Evolutionary conservation across 1,284 basidiomycete species (phyloP), one percentile per base, ranked within the genome.

Genomic region (Paramarasmius palmivorus): DNA sequence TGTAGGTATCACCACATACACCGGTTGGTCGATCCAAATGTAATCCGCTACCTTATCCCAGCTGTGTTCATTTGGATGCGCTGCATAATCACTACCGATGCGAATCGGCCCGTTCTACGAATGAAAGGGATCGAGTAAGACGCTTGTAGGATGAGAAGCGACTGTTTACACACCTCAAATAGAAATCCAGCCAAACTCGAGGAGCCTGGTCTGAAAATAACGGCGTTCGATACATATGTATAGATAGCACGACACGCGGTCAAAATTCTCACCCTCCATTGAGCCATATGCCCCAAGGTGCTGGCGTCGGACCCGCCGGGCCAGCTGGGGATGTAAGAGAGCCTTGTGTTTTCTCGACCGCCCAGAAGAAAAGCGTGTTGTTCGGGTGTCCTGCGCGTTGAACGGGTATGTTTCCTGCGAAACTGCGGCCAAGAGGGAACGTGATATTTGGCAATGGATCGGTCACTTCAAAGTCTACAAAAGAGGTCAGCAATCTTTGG

Each of bases 251-350:
- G 22, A 47, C 20, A 23, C 15, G 4, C 20, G 52, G 25, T 12
- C 38, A 25, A 26, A 7, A 29, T 49, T 47, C 79, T 59, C 65
- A 84, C 77, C 86, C 86, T 66, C 87, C 86, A 59, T 89, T 88
- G 23, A 90, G 65, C 86, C 86, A 90, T 46, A 90, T 86, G 8
- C 79, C 79, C 88, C 88, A 90, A 2, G 88, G 87, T 38, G 79
- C 71, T n/a, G 71, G 65, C 51, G 70, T 65, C 23, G 59, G 61
- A 22, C 60, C 48, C 6, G 67, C 59, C 44, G 44, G 44, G 29
- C 44, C 44, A 8, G 44, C 44, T 26, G 44, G 44, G 32, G 44
- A 46, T 1, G 84, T 85, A 50, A 90, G 69, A 1, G 86, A 88
- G 2, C 84, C 86, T 12, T 73, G 65, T 3, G 71, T 70, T 38